phyloP scores from a whole-genome alignment of 2,329 filamentous ascomycete genomes.

The Fusarium sp. region DNA sequence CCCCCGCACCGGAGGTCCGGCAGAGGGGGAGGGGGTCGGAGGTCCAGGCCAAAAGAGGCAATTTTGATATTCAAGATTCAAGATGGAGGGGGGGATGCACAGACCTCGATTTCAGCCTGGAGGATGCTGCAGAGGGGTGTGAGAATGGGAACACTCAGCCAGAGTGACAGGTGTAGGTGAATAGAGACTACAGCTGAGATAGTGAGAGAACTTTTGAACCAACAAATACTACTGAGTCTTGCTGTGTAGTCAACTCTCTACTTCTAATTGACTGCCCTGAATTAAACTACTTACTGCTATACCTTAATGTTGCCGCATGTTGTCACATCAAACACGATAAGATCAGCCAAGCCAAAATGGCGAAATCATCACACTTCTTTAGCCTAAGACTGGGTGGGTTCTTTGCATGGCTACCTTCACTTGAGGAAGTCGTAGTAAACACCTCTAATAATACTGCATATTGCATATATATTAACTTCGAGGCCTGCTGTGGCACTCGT shows the following conservation, averaged over 20 bases:
- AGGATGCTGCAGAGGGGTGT: not conserved
- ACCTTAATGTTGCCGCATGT: constrained; percentile 17
- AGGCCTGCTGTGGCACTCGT: constrained; percentile 28
- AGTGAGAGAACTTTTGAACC: not conserved
- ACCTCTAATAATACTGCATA: constrained; percentile 14
- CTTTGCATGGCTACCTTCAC: constrained; percentile 1
- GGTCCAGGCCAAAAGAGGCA: constrained; percentile 30
- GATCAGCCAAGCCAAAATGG: constrained; percentile 14
- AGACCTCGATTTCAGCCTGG: constrained; percentile 1
- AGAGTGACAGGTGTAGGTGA: constrained; percentile 9
- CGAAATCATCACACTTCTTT: constrained; percentile 15
- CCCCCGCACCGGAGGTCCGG: constrained; percentile 28
- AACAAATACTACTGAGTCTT: constrained; percentile 4
- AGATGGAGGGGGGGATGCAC: constrained; percentile 10
- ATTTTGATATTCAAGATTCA: constrained; percentile 9
- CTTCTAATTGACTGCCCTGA: constrained; percentile 6
- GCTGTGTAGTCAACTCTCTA: not conserved
- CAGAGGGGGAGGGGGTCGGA: constrained; percentile 17
- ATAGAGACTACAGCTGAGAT: constrained; percentile 18
- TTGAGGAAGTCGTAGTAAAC: constrained; percentile 1
- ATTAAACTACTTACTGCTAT: constrained; percentile 12
- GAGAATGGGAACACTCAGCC: not conserved
- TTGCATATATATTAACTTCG: constrained; percentile 34
- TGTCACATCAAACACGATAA: constrained; percentile 18
- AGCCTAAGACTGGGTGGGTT: constrained; percentile 4